Conservation (phyloP, 306 rosid genomes). For the Cucurbita moschata region DNA sequence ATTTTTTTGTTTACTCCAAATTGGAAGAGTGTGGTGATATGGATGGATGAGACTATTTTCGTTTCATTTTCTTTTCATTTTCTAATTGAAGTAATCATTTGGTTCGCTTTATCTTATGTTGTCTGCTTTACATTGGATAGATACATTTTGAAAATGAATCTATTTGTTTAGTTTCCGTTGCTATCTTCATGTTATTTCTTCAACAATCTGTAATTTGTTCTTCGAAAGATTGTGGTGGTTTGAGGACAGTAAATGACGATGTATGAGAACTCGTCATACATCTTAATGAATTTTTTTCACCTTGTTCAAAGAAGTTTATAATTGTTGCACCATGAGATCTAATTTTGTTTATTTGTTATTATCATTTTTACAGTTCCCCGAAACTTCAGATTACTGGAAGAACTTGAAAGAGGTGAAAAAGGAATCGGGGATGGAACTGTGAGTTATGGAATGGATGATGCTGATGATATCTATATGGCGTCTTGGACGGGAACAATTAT, state of each 20-base stretch:
- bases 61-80: not conserved
- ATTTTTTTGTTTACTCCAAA: not conserved
- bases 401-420: conserved; percentile 97
- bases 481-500: conserved; percentile 97
- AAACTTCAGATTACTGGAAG: conserved; percentile 88
- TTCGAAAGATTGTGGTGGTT: not conserved
- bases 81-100: not conserved
- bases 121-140: not conserved
- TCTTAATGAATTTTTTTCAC: not conserved
- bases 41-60: not conserved
- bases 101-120: not conserved
- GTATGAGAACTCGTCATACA: not conserved
- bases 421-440: conserved; percentile 99
- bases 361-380: conserved; percentile 52
- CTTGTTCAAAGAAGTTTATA: not conserved
- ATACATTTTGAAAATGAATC: not conserved
- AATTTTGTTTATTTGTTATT: not conserved
- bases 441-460: conserved; percentile 99
- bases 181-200: not conserved
- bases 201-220: not conserved
- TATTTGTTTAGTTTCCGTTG: not conserved
- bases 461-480: conserved; percentile 87
- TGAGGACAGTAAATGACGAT: not conserved
- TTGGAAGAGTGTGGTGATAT: not conserved
- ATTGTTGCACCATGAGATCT: not conserved